Evolutionary conservation across 768 basidiomycete species (phyloP).

Genomic region (Lactarius evosmus): DNA sequence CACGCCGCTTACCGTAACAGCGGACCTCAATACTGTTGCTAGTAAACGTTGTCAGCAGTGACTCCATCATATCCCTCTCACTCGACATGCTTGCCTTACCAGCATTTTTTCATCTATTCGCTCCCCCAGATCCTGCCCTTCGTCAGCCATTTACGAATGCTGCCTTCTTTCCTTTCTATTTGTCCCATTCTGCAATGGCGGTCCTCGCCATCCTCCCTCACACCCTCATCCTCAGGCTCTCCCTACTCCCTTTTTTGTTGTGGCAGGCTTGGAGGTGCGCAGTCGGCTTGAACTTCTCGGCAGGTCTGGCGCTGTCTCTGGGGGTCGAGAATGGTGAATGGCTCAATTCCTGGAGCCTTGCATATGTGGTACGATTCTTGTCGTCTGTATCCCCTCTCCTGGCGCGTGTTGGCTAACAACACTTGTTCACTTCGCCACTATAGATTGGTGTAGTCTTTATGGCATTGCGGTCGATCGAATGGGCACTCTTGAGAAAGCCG

Average conservation of each 20-base stretch:
- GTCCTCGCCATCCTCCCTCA: conserved; percentile 17
- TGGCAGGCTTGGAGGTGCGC: conserved; percentile 14
- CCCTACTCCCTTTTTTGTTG: conserved; percentile 9
- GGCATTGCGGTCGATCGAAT: conserved; percentile 9
- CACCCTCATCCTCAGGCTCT: conserved; percentile 5
- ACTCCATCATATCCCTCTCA: neutral
- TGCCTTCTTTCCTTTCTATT: conserved; percentile 11
- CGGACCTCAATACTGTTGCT: too few species aligned
- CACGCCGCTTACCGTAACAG: too few species aligned
- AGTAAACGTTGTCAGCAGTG: too few species aligned
- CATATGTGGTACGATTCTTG: conserved; percentile 11
- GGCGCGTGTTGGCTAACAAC: neutral
- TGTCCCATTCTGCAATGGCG: conserved; percentile 7
- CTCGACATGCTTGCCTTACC: neutral
- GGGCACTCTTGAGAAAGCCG: conserved; percentile 10
- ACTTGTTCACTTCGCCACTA: neutral
- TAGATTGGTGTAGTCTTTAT: conserved; percentile 9
- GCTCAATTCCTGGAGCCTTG: conserved; percentile 11
- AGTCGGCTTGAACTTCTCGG: neutral
- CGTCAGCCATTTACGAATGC: conserved; percentile 11
- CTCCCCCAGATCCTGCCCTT: conserved; percentile 10
- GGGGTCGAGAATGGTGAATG: neutral
- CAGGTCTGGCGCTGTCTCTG: neutral
- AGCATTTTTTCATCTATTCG: neutral
- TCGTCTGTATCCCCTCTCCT: neutral